Evolutionary conservation across 495 filamentous ascomycete genomes (phyloP).

Genomic region (Podospora australis): DNA sequence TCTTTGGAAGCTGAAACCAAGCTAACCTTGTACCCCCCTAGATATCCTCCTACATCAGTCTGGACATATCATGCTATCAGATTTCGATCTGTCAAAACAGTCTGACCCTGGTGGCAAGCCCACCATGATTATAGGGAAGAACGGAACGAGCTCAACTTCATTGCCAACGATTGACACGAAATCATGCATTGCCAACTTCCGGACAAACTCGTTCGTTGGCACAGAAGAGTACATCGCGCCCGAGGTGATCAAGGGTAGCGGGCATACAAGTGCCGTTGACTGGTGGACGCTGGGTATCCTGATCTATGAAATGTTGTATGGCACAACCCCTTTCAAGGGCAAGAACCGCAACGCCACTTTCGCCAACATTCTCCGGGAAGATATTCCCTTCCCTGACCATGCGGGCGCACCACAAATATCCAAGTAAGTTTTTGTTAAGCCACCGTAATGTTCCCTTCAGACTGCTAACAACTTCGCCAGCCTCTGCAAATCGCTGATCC

Average conservation of each 20-base stretch:
- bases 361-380: constrained; percentile 92
- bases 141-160: constrained; percentile 70
- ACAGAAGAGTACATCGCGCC: constrained; percentile 99
- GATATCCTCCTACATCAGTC: constrained; percentile 97
- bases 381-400: constrained; percentile 90
- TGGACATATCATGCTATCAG: constrained; percentile 98
- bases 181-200: constrained; percentile 96
- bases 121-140: constrained; percentile 89
- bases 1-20: background rate
- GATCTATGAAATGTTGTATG: constrained; percentile 98
- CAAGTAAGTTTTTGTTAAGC: constrained; percentile 55
- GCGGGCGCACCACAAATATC: constrained; percentile 77
- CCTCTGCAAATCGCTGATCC: constrained; percentile 92
- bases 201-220: constrained; percentile 96
- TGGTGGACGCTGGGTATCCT: constrained; percentile 99
- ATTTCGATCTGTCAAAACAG: constrained; percentile 97
- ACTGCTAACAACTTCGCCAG: constrained; percentile 44
- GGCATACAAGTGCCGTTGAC: constrained; percentile 95
- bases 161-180: constrained; percentile 96
- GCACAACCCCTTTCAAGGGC: constrained; percentile 97
- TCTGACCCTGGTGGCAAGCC: constrained; percentile 93
- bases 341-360: constrained; percentile 98
- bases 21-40: constrained; percentile 31
- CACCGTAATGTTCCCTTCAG: background rate
- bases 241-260: constrained; percentile 97